Base-by-base conservation (phyloP, 345 rosid genomes). In the Dipteronia sinensis region DNA sequence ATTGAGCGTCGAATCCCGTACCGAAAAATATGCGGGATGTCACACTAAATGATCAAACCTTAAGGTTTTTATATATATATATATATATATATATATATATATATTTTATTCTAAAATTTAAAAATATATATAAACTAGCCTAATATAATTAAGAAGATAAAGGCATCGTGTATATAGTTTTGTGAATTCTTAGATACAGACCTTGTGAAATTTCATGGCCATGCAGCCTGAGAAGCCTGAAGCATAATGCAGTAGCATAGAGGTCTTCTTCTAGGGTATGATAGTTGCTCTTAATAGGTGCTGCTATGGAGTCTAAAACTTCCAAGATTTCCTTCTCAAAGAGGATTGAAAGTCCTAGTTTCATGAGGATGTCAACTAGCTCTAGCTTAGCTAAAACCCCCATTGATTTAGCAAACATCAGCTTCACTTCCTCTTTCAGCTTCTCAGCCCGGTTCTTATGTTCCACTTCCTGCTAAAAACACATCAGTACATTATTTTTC, bases 151-250 rank as follows among this genome's bases (percentile, higher is more conserved):
- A 29, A 29, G 7, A 7, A 40, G 42, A 40, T 40, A 4, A 40
- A 40, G 42, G 42, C 31, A 29, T 29, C 2, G 31, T 29, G 2
- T 29, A 29, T 29, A 29, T 29, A 29, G 42, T 7, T 7, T 47
- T 10, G 13, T 11, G 53, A 47, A 12, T 47, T 11, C 25, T n/a
- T 15, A 12, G 4, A 8, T 38, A 25, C 20, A 40, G 61, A 80
- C 90, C 87, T 83, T 81, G 83, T 59, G 90, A 85, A 78, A 83
- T 82, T 66, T 78, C 66, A 62, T 80, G 73, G 49, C 86, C 85
- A 13, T 87, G 83, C 66, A 75, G 82, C 79, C 92, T 79, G 62
- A 89, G 84, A 31, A 87, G 83, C 75, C 73, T 87, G 69, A 89
- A 89, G 59, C 86, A 63, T 72, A 85, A 76, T 0, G 92, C 83